Evolutionary conservation across 1,139 yeast species (phyloP), one percentile per base, ranked within the genome.

Genomic region (Kodamaea sp.): DNA sequence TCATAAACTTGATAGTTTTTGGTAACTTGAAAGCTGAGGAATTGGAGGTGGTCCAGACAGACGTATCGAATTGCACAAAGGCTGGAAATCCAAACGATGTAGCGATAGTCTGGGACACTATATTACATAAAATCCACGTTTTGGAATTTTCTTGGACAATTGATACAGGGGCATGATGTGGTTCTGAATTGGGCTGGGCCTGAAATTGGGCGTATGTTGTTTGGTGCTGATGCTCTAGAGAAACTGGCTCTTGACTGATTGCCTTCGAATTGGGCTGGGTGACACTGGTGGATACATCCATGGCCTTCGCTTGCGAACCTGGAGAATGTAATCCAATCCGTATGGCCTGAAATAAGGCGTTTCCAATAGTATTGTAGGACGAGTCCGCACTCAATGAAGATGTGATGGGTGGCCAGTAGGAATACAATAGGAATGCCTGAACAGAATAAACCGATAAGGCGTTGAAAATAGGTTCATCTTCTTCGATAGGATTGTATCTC

Each of bases 381-480:
- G 96, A 84, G 53, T 92, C 97, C 0, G 97, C 96, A 59, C 95
- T 85, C 31, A 92, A 70, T 0, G 97, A 87, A 1, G 97, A 88
- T 0, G 97, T 87, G 30, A 90, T 73, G 2, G 97, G 96, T 0
- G 97, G 97, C 97, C 97, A 92, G 57, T 83, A 80, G 1, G 97
- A 83, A 57, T 86, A 88, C 5, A 92, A 66, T 22, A 92, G 63
- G 45, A 90, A 83, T 0, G 97, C 97, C 57, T 92, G 98, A 1
- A 90, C 97, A 0, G 96, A 85, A 53, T 83, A 90, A 0, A 90
- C 96, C n/a, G 95, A 84, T 10, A 95, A 86, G 1, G 88, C 94
- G 50, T 90, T 90, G 50, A 86, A 68, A 9, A 85, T 76, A 1
- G 96, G 95, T 46, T 83, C 84, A 45, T 85, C 88, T 39, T 75